These are phyloP conservation scores for Eleusine coracana DNA, from an alignment of 176 grass and related monocot species.

Conservation along the genomic window DNA sequence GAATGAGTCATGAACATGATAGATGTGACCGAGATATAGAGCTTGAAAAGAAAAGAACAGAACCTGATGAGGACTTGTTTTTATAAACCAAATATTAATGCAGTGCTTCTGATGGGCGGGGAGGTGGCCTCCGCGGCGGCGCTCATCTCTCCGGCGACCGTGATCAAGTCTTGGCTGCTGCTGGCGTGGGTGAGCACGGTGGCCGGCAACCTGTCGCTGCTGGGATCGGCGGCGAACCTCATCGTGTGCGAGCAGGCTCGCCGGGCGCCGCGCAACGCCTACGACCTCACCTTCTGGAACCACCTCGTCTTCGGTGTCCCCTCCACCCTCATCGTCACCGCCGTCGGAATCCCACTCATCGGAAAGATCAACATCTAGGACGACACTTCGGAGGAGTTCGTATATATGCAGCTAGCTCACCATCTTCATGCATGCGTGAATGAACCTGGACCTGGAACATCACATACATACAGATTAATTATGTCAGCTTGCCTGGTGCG, in stretches of 20 bases:
- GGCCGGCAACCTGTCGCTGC: conserved; percentile 47
- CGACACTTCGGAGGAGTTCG: too few relatives aligned
- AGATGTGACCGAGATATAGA: too few relatives aligned
- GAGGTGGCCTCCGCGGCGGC: conserved; percentile 58
- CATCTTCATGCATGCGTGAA: neutral
- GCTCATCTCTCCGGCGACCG: conserved; percentile 47
- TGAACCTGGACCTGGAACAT: neutral
- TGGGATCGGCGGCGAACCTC: conserved; percentile 83
- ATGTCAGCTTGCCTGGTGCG: neutral
- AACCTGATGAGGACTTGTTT: too few relatives aligned
- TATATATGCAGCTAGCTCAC: neutral
- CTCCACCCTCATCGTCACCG: conserved; percentile 70
- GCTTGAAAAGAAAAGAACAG: neutral
- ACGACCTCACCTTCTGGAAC: conserved; percentile 71
- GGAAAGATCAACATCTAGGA: conserved; percentile 45
- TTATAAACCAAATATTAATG: neutral
- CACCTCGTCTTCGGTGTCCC: conserved; percentile 68
- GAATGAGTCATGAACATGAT: too few relatives aligned
- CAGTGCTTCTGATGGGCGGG: conserved; percentile 63
- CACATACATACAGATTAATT: too few relatives aligned
- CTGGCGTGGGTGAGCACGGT: conserved; percentile 62
- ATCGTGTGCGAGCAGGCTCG: conserved; percentile 82
- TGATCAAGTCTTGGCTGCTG: conserved; percentile 42
- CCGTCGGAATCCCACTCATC: conserved; percentile 57
- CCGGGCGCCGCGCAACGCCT: conserved; percentile 48